Percentiles rank a stretch among this genome's conserved stretches.
Conservation (phyloP, 768 basidiomycete genomes). For the Strobilomyces dryophilus region DNA sequence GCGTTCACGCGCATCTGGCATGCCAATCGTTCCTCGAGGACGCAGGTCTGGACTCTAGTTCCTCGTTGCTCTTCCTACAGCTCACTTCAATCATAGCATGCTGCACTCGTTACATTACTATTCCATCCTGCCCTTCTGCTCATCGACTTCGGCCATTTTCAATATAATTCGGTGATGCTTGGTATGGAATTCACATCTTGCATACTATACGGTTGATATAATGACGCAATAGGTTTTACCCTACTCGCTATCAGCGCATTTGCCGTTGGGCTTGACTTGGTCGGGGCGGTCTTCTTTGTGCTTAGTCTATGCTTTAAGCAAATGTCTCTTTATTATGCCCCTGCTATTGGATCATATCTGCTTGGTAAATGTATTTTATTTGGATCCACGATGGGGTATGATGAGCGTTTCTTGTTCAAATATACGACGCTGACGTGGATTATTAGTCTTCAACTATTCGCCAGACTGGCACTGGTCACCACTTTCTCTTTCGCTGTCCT, state of each 20-base stretch:
- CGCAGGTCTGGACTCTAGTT: conserved; percentile 53
- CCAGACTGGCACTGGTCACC: conserved; percentile 63
- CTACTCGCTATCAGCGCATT: conserved; percentile 69
- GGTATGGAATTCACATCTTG: conserved; percentile 40
- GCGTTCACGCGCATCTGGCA: conserved; percentile 67
- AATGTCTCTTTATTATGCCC: conserved; percentile 93
- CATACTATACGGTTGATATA: neutral
- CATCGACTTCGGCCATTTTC: conserved; percentile 92
- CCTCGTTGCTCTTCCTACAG: neutral
- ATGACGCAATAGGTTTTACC: conserved; percentile 51
- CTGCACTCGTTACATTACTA: conserved; percentile 66
- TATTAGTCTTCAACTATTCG: conserved; percentile 49
- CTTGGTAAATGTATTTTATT: conserved; percentile 86
- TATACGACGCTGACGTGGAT: conserved; percentile 1
- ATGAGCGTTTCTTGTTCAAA: neutral
- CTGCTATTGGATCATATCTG: conserved; percentile 87
- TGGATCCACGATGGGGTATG: conserved; percentile 68
- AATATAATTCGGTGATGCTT: conserved; percentile 94
- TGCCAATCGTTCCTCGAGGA: conserved; percentile 64
- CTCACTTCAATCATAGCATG: conserved; percentile 27
- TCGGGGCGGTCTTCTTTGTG: conserved; percentile 78
- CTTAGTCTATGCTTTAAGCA: conserved; percentile 91
- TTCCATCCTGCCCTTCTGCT: conserved; percentile 82
- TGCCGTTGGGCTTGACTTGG: conserved; percentile 59
- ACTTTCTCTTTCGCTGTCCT: conserved; percentile 58